Evolutionary conservation across 1,139 yeast species (phyloP).

Genomic region (Debaryomyces sp.): DNA sequence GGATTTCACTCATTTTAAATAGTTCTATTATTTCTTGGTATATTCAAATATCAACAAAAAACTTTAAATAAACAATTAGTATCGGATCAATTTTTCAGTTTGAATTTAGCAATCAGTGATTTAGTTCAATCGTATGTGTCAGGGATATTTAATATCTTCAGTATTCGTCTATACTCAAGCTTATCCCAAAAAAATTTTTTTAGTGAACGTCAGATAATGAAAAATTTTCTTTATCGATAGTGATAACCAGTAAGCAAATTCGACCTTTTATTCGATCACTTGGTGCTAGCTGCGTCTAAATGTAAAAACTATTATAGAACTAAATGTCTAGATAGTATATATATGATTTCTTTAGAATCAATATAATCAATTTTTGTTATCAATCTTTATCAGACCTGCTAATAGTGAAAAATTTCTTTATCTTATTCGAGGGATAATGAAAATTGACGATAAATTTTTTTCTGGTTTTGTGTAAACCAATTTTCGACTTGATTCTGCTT

Average conservation of each 20-base stretch:
- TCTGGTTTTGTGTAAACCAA: constrained; percentile 5
- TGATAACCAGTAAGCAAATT: constrained; percentile 3
- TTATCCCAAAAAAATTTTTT: background rate
- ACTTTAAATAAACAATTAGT: background rate
- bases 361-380: background rate
- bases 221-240: constrained; percentile 5
- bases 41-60: background rate
- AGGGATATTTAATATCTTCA: background rate
- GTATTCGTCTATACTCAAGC: background rate
- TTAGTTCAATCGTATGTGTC: background rate
- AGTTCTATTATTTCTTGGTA: background rate
- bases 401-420: constrained; percentile 8
- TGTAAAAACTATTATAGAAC: background rate
- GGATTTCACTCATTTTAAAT: constrained; percentile 19
- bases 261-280: background rate
- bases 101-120: background rate
- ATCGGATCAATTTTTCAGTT: background rate
- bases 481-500: background rate
- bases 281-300: background rate
- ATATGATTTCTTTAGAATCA: background rate
- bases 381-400: background rate
- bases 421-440: constrained; percentile 9
- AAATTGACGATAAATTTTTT: constrained; percentile 8
- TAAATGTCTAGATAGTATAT: background rate
- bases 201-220: constrained; percentile 5